A percentile compares a stretch with the other conserved stretches of the same genome.
Conservation (phyloP, 495 filamentous ascomycete genomes). For the Neurospora sp. region DNA sequence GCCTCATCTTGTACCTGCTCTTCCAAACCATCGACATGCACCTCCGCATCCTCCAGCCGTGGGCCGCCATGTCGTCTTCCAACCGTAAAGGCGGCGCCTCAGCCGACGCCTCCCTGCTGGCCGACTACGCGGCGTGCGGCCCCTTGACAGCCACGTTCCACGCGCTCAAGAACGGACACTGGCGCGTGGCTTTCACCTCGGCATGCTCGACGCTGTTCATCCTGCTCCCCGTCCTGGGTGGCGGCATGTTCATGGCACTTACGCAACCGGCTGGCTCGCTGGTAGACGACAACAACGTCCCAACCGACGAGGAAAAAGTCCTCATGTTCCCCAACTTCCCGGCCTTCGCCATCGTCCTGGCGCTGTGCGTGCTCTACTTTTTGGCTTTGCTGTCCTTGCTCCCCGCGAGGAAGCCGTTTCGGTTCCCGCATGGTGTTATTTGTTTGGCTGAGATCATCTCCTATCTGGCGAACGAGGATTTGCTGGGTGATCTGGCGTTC, state of each 20-base stretch:
- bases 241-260: conserved; percentile 74
- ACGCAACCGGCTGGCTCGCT: conserved; percentile 35
- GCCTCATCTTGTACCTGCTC: conserved; percentile 62
- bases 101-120: conserved; percentile 59
- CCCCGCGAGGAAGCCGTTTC: conserved; percentile 44
- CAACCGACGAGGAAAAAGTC: conserved; percentile 23
- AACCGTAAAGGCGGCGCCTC: conserved; percentile 40
- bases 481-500: conserved; percentile 60
- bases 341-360: conserved; percentile 58
- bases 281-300: not conserved
- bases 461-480: conserved; percentile 59
- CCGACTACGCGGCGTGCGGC: conserved; percentile 57
- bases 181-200: conserved; percentile 58
- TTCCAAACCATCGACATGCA: conserved; percentile 70
- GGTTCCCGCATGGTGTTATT: conserved; percentile 58
- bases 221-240: conserved; percentile 63
- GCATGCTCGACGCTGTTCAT: conserved; percentile 53
- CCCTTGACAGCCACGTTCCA: conserved; percentile 53
- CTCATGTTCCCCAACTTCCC: conserved; percentile 61
- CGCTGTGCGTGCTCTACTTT: conserved; percentile 56
- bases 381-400: conserved; percentile 37
- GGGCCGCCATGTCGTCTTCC: conserved; percentile 47
- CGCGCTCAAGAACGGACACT: conserved; percentile 57
- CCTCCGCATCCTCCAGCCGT: conserved; percentile 67
- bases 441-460: conserved; percentile 68